Evolutionary conservation across 2,329 filamentous ascomycete genomes (phyloP), one percentile per base, ranked within the genome.

Genomic region (Talaromyces sp.): DNA sequence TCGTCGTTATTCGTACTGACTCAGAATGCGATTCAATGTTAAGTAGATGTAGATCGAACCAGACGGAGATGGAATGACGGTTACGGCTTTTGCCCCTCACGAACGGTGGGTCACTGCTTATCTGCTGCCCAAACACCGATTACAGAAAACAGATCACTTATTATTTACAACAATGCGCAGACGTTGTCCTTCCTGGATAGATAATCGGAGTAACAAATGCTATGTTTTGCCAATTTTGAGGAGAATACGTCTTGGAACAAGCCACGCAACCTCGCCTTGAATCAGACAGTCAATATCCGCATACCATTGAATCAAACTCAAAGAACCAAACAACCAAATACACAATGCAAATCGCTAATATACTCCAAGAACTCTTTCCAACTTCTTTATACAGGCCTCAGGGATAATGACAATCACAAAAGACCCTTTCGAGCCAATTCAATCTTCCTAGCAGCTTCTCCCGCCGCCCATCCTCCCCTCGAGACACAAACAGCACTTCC

Each of bases 401-500:
- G 2, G n/a, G n/a, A 13, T 34, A 22, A 6, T 22, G 27, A 19
- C n/a, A 34, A 45, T 82, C 71, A 83, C 65, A 83, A 67, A 61
- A 82, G 68, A 19, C 81, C 82, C 71, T 83, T 84, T 66, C 82
- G 76, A 54, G 82, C 81, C 67, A 84, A 70, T 64, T 83, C 82
- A 58, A 83, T 77, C 70, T 84, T 84, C 61, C 82, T 76, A 45
- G 72, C 72, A 58, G 80, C 77, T 71, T 84, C 81, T 25, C 80
- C 81, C 31, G 73, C 72, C 68, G 80, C 81, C 67, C 74, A 84
- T 5, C 82, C 82, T 5, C 81, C 81, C 66, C 78, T 82, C 7
- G 80, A 83, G 7, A 80, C 76, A 69, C 82, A 83, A 47, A 83
- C 70, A 1, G 79, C 78, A 67, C 80, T 82, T 40, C 81, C 81